Base-by-base conservation (phyloP, 2,329 filamentous ascomycete genomes). In the Trichoderma gracile region DNA sequence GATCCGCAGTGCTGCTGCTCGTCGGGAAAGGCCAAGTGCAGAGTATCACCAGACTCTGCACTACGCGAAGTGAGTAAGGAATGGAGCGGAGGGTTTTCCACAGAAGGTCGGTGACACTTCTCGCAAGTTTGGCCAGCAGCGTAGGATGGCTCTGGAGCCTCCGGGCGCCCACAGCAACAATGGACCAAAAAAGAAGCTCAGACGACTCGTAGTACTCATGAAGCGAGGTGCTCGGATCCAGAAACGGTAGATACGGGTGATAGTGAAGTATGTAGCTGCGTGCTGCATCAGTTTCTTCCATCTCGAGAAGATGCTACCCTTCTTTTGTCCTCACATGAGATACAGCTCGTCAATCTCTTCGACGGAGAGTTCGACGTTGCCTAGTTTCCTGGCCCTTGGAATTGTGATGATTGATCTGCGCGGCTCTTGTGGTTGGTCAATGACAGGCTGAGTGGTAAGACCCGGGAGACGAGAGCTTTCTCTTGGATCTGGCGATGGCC, bases 21-120 rank as follows among this genome's bases (percentile, higher is more conserved):
- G 58, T 61, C 17, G 58, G 58, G n/a, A 61, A 61, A 21, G 58
- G 58, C 58, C 58, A 61, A 33, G 58, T 45, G 21, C 47, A 61
- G 27, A 53, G 38, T 4, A 61, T 45, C 19, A 61, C 42, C 12
- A 61, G 25, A 40, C 47, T 61, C 19, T 61, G 58, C 7, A 61
- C 58, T 25, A 23, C 58, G 14, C 58, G 25, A 6, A 61, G 58
- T 17, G 58, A 61, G 42, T 61, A 61, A 9, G 58, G 58, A 21
- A 61, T 61, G 23, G 58, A 45, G 38, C 58, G 58, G 33, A 61
- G 58, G 1, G 47, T 33, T 27, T 45, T 61, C 58, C 47, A 61
- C 53, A 61, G 21, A 21, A 27, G 40, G 40, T 61, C 58, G 4
- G 40, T 61, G 7, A 61, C 58, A 17, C 47, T 45, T 33, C 58